A percentile compares a stretch with the other conserved stretches of the same genome.
Conservation (phyloP, 441 rosid genomes). For the Gossypium gossypioides region DNA sequence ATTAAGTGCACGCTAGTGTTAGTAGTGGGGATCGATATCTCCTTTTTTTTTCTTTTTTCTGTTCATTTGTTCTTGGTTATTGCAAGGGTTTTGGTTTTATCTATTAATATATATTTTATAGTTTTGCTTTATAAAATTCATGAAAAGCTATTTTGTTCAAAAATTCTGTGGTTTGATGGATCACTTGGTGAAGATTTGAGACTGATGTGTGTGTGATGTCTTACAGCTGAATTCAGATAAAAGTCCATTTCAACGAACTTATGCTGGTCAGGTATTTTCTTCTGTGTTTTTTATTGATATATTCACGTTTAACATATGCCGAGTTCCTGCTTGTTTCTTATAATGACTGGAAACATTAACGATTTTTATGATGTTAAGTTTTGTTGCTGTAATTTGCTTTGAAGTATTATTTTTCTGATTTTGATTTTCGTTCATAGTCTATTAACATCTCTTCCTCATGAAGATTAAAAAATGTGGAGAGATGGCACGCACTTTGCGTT, state of each 20-base stretch:
- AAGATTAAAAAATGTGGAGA: slow-evolving; percentile 79
- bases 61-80: background rate
- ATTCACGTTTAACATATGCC: background rate
- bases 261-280: slow-evolving; percentile 64
- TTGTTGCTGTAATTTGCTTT: background rate
- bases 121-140: too few species aligned
- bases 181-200: background rate
- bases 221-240: slow-evolving; percentile 79
- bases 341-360: background rate
- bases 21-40: background rate
- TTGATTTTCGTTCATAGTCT: background rate
- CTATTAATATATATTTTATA: too few species aligned
- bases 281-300: background rate
- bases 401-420: background rate
- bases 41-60: background rate
- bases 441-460: slow-evolving; percentile 12
- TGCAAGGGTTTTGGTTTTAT: slow-evolving; percentile 6
- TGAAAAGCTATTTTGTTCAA: background rate
- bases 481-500: slow-evolving; percentile 71
- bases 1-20: background rate
- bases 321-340: background rate
- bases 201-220: slow-evolving; percentile 1
- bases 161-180: background rate
- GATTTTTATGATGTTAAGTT: background rate
- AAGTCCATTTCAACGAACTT: slow-evolving; percentile 85